Percentiles rank a stretch among this genome's conserved stretches.
These are phyloP conservation scores for Sorghum bicolor DNA, from an alignment of 176 grass and related monocot species.

Conservation along the genomic window DNA sequence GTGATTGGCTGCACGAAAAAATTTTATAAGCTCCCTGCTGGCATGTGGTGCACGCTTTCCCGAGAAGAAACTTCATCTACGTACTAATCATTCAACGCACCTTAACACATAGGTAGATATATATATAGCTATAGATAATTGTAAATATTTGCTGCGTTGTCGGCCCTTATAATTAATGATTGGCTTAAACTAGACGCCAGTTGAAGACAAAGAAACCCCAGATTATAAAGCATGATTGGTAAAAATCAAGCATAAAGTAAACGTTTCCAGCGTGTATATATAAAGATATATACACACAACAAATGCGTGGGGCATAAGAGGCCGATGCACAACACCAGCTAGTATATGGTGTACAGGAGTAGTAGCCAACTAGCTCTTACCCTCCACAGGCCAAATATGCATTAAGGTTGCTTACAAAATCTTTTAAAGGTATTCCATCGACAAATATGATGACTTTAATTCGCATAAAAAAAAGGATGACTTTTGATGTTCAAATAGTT, in stretches of 20 bases:
- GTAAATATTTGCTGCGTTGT: slow-evolving; percentile 13
- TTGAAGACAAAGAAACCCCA: neutral
- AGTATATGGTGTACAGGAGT: no score
- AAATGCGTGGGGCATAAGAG: neutral
- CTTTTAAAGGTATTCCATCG: no score
- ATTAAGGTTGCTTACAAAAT: no score
- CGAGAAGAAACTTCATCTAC: slow-evolving; percentile 48
- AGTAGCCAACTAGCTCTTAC: no score
- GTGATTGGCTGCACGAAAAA: no score
- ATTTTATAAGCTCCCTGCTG: neutral
- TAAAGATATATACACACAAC: neutral
- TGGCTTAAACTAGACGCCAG: slow-evolving; percentile 42
- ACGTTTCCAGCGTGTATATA: neutral
- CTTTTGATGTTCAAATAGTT: no score
- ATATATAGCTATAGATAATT: slow-evolving; percentile 33
- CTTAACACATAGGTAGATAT: neutral
- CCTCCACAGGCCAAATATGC: no score
- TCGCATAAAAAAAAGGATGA: no score
- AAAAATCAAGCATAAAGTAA: slow-evolving; percentile 10
- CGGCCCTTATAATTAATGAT: slow-evolving; percentile 18
- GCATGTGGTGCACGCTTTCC: slow-evolving; percentile 38
- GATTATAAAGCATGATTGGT: slow-evolving; percentile 20
- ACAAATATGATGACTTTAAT: no score
- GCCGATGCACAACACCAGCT: neutral
- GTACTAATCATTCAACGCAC: slow-evolving; percentile 29